phyloP scores from a whole-genome alignment of 148 eudicot species.

The Amaranthus hypochondriacus region DNA sequence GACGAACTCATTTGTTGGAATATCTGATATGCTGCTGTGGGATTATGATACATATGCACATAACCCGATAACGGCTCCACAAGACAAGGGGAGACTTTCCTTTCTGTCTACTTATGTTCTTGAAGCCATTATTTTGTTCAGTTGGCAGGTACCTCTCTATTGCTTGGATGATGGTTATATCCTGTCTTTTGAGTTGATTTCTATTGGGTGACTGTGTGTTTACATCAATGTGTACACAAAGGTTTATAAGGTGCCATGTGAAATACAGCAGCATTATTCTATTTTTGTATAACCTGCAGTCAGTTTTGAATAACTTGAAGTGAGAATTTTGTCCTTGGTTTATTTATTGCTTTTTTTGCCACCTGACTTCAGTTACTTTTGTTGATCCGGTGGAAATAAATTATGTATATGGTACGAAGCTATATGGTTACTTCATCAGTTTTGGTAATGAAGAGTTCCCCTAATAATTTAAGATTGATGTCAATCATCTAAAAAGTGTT shows the following conservation, averaged over 20 bases:
- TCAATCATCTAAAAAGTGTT: too few relatives aligned
- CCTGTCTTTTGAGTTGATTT: background rate
- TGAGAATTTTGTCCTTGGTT: slow-evolving; percentile 1
- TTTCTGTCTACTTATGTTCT: background rate
- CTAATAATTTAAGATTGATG: too few relatives aligned
- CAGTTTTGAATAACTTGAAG: background rate
- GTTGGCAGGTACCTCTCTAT: background rate
- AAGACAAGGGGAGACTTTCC: background rate
- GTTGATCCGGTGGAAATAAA: background rate
- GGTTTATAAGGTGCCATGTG: background rate
- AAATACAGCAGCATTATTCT: background rate
- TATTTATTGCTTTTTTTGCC: background rate
- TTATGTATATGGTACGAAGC: background rate
- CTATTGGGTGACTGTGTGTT: background rate
- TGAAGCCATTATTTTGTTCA: background rate
- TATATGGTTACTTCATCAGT: background rate
- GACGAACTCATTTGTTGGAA: background rate
- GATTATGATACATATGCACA: background rate
- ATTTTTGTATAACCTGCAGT: background rate
- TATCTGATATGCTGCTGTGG: background rate
- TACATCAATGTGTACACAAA: background rate
- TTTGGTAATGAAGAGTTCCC: too few relatives aligned
- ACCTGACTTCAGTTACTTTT: background rate
- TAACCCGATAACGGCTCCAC: background rate
- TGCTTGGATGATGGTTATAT: background rate